Evolutionary conservation across 306 rosid genomes (phyloP).

Genomic region (Dalbergia oliveri): DNA sequence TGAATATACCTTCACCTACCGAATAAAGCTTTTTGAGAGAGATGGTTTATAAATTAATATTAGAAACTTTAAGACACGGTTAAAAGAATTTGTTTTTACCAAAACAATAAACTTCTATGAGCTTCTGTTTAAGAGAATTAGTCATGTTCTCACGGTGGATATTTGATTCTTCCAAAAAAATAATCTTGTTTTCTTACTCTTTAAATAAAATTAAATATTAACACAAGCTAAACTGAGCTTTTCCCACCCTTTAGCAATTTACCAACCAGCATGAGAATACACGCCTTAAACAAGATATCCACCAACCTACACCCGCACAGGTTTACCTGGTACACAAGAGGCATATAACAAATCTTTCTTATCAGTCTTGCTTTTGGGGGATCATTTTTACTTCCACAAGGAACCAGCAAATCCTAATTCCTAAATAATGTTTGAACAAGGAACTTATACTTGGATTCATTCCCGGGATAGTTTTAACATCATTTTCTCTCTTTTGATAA

Average conservation of each 20-base stretch:
- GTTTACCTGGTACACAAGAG: neutral
- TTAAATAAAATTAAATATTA: too few relatives aligned
- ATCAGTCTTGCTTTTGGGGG: conserved; percentile 4
- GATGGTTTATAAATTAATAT: too few relatives aligned
- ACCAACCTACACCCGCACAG: neutral
- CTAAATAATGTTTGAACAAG: conserved; percentile 31
- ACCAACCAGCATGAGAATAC: conserved; percentile 25
- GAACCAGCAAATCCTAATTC: conserved; percentile 42
- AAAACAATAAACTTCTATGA: too few relatives aligned
- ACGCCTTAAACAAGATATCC: neutral
- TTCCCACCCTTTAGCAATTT: neutral
- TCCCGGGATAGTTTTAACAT: neutral
- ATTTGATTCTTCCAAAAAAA: too few relatives aligned
- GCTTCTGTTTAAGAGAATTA: too few relatives aligned
- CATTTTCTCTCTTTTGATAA: conserved; percentile 6
- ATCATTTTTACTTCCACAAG: neutral
- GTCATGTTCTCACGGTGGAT: too few relatives aligned
- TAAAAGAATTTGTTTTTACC: too few relatives aligned
- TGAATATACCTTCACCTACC: too few relatives aligned
- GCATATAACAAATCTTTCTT: conserved; percentile 13
- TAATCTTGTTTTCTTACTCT: too few relatives aligned
- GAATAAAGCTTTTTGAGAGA: too few relatives aligned
- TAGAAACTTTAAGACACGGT: too few relatives aligned
- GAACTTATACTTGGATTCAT: conserved; percentile 31
- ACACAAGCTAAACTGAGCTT: too few relatives aligned